phyloP scores from a whole-genome alignment of 805 yeast genomes.

The Clavispora carvajalis region DNA sequence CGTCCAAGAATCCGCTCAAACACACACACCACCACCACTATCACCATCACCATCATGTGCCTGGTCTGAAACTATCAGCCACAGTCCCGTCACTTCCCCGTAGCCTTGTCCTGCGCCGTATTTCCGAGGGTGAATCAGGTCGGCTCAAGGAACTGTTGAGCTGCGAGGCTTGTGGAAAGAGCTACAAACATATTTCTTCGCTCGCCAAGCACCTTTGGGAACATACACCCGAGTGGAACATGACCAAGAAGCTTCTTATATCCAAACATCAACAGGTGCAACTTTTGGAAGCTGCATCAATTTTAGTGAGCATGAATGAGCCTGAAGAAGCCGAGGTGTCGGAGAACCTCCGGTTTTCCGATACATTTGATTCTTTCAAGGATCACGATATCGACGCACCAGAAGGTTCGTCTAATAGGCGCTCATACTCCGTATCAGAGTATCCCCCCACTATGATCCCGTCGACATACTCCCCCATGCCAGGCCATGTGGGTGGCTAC shows the following conservation, averaged over 20 bases:
- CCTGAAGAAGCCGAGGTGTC: constrained; percentile 9
- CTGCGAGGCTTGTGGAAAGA: constrained; percentile 90
- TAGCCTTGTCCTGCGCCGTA: constrained; percentile 76
- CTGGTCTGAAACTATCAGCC: constrained; percentile 13
- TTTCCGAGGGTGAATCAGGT: constrained; percentile 83
- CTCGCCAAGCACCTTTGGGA: constrained; percentile 89
- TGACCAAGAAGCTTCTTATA: constrained; percentile 72
- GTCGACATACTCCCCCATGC: constrained; percentile 16
- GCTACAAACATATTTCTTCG: constrained; percentile 84
- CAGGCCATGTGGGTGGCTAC: constrained; percentile 18
- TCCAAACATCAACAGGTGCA: constrained; percentile 90
- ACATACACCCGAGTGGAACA: constrained; percentile 92
- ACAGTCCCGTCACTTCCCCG: constrained; percentile 47
- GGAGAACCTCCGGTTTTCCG: constrained; percentile 3
- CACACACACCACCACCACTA: constrained; percentile 5
- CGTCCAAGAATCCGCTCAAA: constrained; percentile 11
- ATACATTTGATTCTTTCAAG: neutral
- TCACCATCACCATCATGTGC: constrained; percentile 2
- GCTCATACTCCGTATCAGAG: constrained; percentile 42
- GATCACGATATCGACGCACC: neutral
- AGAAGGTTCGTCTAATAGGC: neutral
- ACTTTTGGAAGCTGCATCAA: constrained; percentile 71
- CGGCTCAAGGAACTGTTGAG: constrained; percentile 76
- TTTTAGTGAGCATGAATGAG: constrained; percentile 70
- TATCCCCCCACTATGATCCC: constrained; percentile 35